Evolutionary conservation across 2,329 filamentous ascomycete species (phyloP).

Genomic region (Xylariales sp.): DNA sequence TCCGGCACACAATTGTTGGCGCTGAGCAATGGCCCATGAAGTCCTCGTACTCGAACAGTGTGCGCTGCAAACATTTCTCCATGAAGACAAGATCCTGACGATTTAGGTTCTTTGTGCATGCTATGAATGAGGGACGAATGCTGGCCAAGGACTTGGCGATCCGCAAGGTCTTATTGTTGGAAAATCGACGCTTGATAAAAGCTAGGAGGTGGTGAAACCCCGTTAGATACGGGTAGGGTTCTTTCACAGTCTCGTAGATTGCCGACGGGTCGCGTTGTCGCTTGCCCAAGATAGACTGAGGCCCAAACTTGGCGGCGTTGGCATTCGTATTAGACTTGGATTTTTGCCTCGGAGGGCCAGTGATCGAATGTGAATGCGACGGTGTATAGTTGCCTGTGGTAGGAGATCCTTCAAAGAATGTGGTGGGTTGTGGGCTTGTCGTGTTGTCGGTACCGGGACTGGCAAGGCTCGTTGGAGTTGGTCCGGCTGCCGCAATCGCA

Average conservation of each 20-base stretch:
- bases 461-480: constrained; percentile 51
- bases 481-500: constrained; percentile 54
- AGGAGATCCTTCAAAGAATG: constrained; percentile 52
- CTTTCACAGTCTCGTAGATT: constrained; percentile 84
- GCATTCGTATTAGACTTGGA: constrained; percentile 30
- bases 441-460: constrained; percentile 62
- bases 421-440: constrained; percentile 53
- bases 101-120: constrained; percentile 84
- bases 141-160: constrained; percentile 85
- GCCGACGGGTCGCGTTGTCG: constrained; percentile 68
- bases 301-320: constrained; percentile 32
- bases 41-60: constrained; percentile 87
- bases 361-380: constrained; percentile 22
- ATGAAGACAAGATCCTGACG: constrained; percentile 90
- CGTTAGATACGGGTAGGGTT: constrained; percentile 85
- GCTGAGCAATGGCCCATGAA: constrained; percentile 85
- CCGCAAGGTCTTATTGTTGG: constrained; percentile 68
- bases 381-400: constrained; percentile 34
- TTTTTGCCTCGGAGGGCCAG: constrained; percentile 37
- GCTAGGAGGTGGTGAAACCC: constrained; percentile 86
- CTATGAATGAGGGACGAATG: constrained; percentile 89
- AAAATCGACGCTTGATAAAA: constrained; percentile 73
- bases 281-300: constrained; percentile 52
- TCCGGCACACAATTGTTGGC: constrained; percentile 84
- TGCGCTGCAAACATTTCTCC: constrained; percentile 95